These are phyloP conservation scores for Hagleromyces aurorensis DNA, from an alignment of 805 yeast species.

Conservation along the genomic window DNA sequence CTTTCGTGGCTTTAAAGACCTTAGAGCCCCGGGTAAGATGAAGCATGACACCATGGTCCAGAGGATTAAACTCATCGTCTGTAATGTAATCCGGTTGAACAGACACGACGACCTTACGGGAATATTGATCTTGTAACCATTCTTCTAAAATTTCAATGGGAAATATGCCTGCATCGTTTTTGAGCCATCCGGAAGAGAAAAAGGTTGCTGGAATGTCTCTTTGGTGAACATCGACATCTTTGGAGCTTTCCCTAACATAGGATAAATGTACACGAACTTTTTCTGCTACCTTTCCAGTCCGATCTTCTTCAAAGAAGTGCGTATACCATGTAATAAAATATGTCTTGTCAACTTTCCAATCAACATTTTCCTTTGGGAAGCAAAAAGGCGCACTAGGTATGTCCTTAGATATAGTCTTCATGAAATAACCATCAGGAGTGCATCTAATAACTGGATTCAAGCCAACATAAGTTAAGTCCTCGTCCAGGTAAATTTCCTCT, in stretches of 20 bases:
- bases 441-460: conserved; percentile 79
- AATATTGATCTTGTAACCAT: conserved; percentile 53
- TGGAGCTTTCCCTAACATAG: conserved; percentile 47
- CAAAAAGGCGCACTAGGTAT: conserved; percentile 72
- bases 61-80: conserved; percentile 58
- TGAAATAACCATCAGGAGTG: conserved; percentile 66
- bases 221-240: conserved; percentile 51
- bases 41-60: conserved; percentile 47
- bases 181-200: conserved; percentile 66
- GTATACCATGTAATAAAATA: conserved; percentile 82
- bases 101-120: conserved; percentile 52
- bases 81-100: conserved; percentile 63
- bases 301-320: conserved; percentile 40
- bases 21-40: conserved; percentile 33
- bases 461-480: conserved; percentile 63
- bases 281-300: conserved; percentile 38
- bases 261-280: conserved; percentile 63
- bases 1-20: conserved; percentile 37
- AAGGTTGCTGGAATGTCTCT: conserved; percentile 42
- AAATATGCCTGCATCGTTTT: conserved; percentile 50
- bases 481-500: conserved; percentile 51
- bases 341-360: conserved; percentile 49
- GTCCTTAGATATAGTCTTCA: conserved; percentile 53
- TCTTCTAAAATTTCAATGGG: conserved; percentile 53
- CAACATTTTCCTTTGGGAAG: conserved; percentile 58